Evolutionary conservation across 1,284 basidiomycete genomes (phyloP), one percentile per base, ranked within the genome.

Genomic region (Ceratobasidium sp.): DNA sequence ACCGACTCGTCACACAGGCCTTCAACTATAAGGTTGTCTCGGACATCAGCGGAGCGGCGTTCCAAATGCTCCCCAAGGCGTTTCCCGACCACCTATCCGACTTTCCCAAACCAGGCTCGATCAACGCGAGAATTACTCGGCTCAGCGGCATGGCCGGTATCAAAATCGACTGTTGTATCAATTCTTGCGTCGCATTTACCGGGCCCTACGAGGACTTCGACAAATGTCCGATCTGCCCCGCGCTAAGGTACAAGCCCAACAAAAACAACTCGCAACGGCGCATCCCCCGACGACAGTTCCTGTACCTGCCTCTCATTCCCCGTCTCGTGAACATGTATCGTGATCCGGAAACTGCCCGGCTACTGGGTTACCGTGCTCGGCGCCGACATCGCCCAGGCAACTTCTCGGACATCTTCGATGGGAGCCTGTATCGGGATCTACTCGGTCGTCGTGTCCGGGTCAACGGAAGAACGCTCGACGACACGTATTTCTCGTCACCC

Each of bases 401-500:
- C 15, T 70, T 75, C 5, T 50, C 15, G 15, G 74, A 78, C 55
- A 69, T 76, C 65, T 76, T 76, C 53, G 60, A 72, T 32, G 71
- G 72, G 8, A 17, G 25, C 1, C 45, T 49, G 22, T 72, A 73
- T 47, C 35, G 27, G 25, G 35, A 35, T 6, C 56, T 73, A 10
- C 54, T 56, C 8, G 50, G 43, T 4, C 40, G 58, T 22, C 50
- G 22, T 2, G 62, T 70, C 1, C 20, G 69, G 32, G 17, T 53
- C 17, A 47, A 43, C 13, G 35, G 67, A 20, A 54, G 38, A 1
- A n/a, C n/a, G n/a, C 47, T 67, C 29, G n/a, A 35, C 7, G 60
- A 78, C 52, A 52, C 20, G 0, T 79, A 73, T 70, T 81, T 81
- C 65, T 72, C 70, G 0, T 73, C 77, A 42, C 53, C 35, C 1